Evolutionary conservation across 805 yeast species (phyloP), one percentile per base, ranked within the genome.

Genomic region (Scheffersomyces amazonensis): DNA sequence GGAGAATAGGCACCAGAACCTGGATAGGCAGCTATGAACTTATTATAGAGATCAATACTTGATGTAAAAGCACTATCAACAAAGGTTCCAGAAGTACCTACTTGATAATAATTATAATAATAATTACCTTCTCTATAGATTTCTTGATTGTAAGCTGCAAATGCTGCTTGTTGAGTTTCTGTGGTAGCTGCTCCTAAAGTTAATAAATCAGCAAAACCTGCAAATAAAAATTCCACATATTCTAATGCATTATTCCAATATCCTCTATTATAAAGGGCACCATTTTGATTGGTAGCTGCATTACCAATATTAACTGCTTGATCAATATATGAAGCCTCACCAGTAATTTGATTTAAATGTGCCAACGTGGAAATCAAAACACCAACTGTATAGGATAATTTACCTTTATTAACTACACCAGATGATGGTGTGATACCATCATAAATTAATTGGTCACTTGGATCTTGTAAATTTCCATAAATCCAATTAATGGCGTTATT

Each of bases 181-280:
- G 17, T 27, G 17, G 17, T 27, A 27, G 30, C 30, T 5, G 30
- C 6, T 5, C 30, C 30, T 5, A 27, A 13, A 27, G 5, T 27
- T 27, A 27, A 27, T 27, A 27, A 27, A 36, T 57, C 62, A 9
- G 45, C 48, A 29, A 50, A 44, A 1, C 64, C 64, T 3, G 41
- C 44, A 34, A 47, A 56, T 13, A 56, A 39, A 16, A 58, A 43
- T 30, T 57, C 53, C 8, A 43, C 37, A 39, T 57, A 58, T 25
- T 51, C 42, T 29, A 54, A 37, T 12, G 36, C 41, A 42, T 56
- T 54, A 32, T 54, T 53, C 64, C 62, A 58, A 31, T 39, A 41
- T 6, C 56, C 54, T 29, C 47, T 38, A 18, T 34, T 40, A 37
- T 54, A 58, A 31, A 55, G 50, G 2, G 53, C 50, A 7, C 59